Evolutionary conservation across 1,139 yeast species (phyloP).

Genomic region (Protomyces inundatus): DNA sequence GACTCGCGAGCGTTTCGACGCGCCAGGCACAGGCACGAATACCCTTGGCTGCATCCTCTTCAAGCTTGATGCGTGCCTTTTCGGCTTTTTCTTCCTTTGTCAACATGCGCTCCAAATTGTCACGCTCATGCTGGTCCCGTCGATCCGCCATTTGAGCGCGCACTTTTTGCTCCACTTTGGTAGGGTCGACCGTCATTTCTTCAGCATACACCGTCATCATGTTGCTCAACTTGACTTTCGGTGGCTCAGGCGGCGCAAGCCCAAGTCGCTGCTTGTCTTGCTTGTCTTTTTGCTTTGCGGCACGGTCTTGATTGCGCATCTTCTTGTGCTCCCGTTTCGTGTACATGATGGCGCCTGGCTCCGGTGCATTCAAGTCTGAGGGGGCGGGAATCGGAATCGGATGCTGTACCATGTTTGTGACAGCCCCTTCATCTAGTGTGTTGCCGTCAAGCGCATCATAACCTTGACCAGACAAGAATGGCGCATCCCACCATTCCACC

Average conservation of each 20-base stretch:
- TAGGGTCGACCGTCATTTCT: slow-evolving; percentile 86
- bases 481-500: slow-evolving; percentile 81
- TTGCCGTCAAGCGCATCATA: slow-evolving; percentile 39
- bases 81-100: slow-evolving; percentile 53
- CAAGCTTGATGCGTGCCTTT: slow-evolving; percentile 47
- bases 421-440: slow-evolving; percentile 36
- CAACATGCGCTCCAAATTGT: slow-evolving; percentile 59
- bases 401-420: slow-evolving; percentile 68
- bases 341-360: slow-evolving; percentile 45
- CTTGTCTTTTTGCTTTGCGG: slow-evolving; percentile 57
- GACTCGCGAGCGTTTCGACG: slow-evolving; percentile 52
- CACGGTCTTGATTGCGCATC: slow-evolving; percentile 65
- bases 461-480: slow-evolving; percentile 41
- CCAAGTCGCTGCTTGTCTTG: slow-evolving; percentile 80
- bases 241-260: slow-evolving; percentile 79
- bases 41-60: slow-evolving; percentile 52
- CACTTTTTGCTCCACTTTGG: slow-evolving; percentile 72
- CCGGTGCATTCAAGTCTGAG: slow-evolving; percentile 45
- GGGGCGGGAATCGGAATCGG: slow-evolving; percentile 64
- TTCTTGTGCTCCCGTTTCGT: slow-evolving; percentile 76
- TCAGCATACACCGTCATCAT: slow-evolving; percentile 80
- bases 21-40: slow-evolving; percentile 54
- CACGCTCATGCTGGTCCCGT: slow-evolving; percentile 52
- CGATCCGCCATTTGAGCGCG: slow-evolving; percentile 64
- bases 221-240: slow-evolving; percentile 77